phyloP scores from a whole-genome alignment of 495 filamentous ascomycete species.

The Xylaria intraflava region DNA sequence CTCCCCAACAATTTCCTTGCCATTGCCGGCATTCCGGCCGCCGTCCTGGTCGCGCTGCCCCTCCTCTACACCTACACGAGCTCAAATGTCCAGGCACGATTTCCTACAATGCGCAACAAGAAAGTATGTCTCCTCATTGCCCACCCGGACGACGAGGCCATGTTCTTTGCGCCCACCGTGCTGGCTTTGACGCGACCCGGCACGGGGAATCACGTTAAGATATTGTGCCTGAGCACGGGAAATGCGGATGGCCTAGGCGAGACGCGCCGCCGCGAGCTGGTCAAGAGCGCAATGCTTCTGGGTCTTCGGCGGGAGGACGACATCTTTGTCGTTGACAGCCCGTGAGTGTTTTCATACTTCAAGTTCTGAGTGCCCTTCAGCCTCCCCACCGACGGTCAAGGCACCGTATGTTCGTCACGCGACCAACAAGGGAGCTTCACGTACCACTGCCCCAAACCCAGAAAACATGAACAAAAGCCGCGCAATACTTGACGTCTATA shows the following conservation, averaged over 20 bases:
- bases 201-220: conserved; percentile 81
- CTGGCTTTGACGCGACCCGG: conserved; percentile 66
- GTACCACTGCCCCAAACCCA: too few species aligned
- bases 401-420: neutral
- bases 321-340: conserved; percentile 75
- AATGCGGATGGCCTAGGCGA: conserved; percentile 83
- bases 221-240: conserved; percentile 86
- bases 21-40: conserved; percentile 28
- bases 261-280: conserved; percentile 73
- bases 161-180: conserved; percentile 95
- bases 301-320: conserved; percentile 67
- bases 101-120: conserved; percentile 69
- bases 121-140: conserved; percentile 86
- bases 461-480: too few species aligned
- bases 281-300: conserved; percentile 65
- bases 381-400: neutral
- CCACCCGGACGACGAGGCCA: conserved; percentile 97
- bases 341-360: conserved; percentile 24
- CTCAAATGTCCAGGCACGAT: conserved; percentile 45
- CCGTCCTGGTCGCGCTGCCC: conserved; percentile 43
- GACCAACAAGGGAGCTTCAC: neutral
- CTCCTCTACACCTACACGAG: conserved; percentile 57
- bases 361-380: neutral
- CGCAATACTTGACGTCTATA: neutral
- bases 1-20: conserved; percentile 24